These are phyloP conservation scores for Pseudozyma sp. DNA, from an alignment of 1,284 basidiomycete species.

Conservation along the genomic window DNA sequence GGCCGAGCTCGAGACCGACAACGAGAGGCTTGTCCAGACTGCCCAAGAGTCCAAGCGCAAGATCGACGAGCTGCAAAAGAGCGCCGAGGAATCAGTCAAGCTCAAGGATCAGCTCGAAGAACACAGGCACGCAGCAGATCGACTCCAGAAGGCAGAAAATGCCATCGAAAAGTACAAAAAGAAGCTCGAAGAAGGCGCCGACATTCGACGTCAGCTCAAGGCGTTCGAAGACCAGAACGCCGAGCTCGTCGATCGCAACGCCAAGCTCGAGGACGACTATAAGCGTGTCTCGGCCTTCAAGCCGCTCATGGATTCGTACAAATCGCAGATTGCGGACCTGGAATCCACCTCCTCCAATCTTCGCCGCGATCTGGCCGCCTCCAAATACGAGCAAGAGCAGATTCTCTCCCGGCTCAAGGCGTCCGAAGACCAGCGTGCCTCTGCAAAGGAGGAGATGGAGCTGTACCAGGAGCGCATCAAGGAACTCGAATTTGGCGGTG, in stretches of 20 bases:
- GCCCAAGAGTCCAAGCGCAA: slow-evolving; percentile 43
- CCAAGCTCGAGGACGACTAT: slow-evolving; percentile 88
- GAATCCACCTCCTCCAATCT: slow-evolving; percentile 78
- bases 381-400: slow-evolving; percentile 59
- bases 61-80: slow-evolving; percentile 82
- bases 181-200: slow-evolving; percentile 93
- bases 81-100: slow-evolving; percentile 80
- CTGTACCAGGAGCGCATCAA: slow-evolving; percentile 90
- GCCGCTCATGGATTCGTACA: slow-evolving; percentile 91
- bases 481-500: slow-evolving; percentile 79
- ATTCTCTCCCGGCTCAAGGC: slow-evolving; percentile 47
- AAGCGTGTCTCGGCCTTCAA: slow-evolving; percentile 86
- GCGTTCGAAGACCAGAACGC: slow-evolving; percentile 91
- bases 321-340: slow-evolving; percentile 83
- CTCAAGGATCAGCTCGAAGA: slow-evolving; percentile 95
- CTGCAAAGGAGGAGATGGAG: slow-evolving; percentile 85
- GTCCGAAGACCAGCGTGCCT: slow-evolving; percentile 77
- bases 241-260: slow-evolving; percentile 88
- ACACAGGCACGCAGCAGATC: slow-evolving; percentile 81
- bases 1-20: slow-evolving; percentile 57
- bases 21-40: slow-evolving; percentile 46
- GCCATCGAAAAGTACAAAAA: slow-evolving; percentile 99
- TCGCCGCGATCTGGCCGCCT: slow-evolving; percentile 73
- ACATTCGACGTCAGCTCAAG: slow-evolving; percentile 85
- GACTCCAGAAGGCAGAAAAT: slow-evolving; percentile 90